Evolutionary conservation across 352 stramenopile species (phyloP).

Genomic region (Sclerospora graminicola): DNA sequence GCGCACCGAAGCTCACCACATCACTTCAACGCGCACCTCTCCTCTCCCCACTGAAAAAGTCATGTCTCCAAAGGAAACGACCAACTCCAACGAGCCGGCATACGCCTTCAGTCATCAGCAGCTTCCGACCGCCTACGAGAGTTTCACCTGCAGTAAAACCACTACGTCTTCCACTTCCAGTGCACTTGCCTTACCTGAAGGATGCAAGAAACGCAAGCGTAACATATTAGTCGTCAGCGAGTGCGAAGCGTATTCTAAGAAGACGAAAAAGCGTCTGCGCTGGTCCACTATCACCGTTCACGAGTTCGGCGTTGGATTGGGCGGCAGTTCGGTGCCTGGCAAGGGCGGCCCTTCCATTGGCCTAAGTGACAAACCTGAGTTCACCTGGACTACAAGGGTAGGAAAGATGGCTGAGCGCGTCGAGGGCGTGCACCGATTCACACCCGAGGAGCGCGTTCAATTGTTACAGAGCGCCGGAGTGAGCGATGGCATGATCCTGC

Average conservation of each 20-base stretch:
- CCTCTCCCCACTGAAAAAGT: not conserved
- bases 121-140: slow-evolving; percentile 2
- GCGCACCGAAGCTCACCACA: not conserved
- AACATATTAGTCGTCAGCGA: slow-evolving; percentile 4
- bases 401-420: slow-evolving; percentile 49
- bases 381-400: slow-evolving; percentile 53
- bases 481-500: slow-evolving; percentile 56
- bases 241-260: slow-evolving; percentile 2
- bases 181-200: slow-evolving; percentile 3
- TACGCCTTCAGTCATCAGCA: slow-evolving; percentile 3
- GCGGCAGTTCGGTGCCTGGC: slow-evolving; percentile 37
- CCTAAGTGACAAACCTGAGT: slow-evolving; percentile 35
- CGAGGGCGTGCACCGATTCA: slow-evolving; percentile 48
- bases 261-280: slow-evolving; percentile 34
- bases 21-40: not conserved
- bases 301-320: slow-evolving; percentile 44
- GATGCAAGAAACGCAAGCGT: slow-evolving; percentile 9
- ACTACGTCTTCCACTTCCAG: not conserved
- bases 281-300: slow-evolving; percentile 49
- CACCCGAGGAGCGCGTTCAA: slow-evolving; percentile 35
- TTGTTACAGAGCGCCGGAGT: slow-evolving; percentile 38
- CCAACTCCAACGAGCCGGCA: slow-evolving; percentile 4
- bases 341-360: slow-evolving; percentile 44
- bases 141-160: slow-evolving; percentile 1
- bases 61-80: slow-evolving; percentile 41